A percentile compares a stretch with the other conserved stretches of the same genome.
These are phyloP conservation scores for Rosa hybrid DNA, from an alignment of 331 rosid species.

Conservation along the genomic window DNA sequence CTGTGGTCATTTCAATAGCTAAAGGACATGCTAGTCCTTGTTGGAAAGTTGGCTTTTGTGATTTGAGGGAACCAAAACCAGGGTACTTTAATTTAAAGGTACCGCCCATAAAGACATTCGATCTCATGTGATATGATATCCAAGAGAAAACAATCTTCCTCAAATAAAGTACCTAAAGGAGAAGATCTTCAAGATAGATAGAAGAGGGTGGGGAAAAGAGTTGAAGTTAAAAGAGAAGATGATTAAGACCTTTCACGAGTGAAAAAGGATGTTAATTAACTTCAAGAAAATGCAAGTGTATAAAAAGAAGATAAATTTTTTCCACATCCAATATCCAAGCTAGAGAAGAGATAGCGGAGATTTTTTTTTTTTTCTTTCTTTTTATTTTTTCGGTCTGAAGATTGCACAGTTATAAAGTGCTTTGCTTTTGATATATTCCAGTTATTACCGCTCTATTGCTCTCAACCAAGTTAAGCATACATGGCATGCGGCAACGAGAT, in stretches of 20 bases:
- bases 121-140: conserved; percentile 2
- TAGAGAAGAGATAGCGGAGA: too few relatives aligned
- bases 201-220: background rate
- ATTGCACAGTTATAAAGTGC: background rate
- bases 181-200: background rate
- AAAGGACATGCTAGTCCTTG: background rate
- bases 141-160: conserved; percentile 8
- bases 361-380: too few relatives aligned
- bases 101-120: background rate
- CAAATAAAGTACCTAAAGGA: conserved; percentile 11
- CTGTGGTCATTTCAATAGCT: background rate
- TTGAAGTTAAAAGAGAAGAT: conserved; percentile 8
- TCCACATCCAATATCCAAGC: too few relatives aligned
- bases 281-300: background rate
- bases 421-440: too few relatives aligned
- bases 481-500: background rate
- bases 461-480: background rate
- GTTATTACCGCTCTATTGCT: background rate
- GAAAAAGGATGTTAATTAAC: background rate
- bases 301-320: background rate
- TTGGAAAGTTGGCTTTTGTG: background rate
- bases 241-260: conserved; percentile 17
- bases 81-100: conserved; percentile 10
- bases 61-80: background rate
- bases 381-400: too few relatives aligned